Conservation (phyloP, 225 moss, liverwort and hornwort genomes). For the Sphagnum contortum region DNA sequence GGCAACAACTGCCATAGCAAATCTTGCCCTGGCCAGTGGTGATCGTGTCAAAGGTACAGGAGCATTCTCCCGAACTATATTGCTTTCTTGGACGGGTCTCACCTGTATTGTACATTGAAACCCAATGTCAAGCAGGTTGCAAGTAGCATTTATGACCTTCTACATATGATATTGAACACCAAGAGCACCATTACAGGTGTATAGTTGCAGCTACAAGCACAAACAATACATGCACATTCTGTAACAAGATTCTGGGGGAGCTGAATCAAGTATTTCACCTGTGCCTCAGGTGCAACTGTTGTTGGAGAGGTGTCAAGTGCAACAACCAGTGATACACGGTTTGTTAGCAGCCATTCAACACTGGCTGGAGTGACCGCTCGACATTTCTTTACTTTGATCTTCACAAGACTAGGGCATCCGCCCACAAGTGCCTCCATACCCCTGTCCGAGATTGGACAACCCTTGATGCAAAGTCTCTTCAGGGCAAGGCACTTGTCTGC, state of each 20-base stretch:
- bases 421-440: slow-evolving; percentile 91
- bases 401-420: slow-evolving; percentile 87
- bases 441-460: slow-evolving; percentile 86
- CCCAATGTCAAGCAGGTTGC: no score
- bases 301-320: slow-evolving; percentile 61
- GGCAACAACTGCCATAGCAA: slow-evolving; percentile 83
- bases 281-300: slow-evolving; percentile 15
- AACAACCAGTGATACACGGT: slow-evolving; percentile 70
- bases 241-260: no score
- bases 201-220: no score
- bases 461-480: slow-evolving; percentile 93
- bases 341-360: slow-evolving; percentile 66
- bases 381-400: slow-evolving; percentile 98
- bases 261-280: slow-evolving; percentile 1
- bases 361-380: slow-evolving; percentile 74
- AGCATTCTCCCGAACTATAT: slow-evolving; percentile 28
- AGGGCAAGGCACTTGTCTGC: slow-evolving; percentile 75
- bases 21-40: slow-evolving; percentile 76
- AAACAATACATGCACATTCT: no score
- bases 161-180: no score
- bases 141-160: no score
- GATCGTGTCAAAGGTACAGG: slow-evolving; percentile 50
- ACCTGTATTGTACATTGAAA: slow-evolving; percentile 21
- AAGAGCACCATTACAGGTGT: no score
- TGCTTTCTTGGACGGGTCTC: slow-evolving; percentile 33